phyloP scores from a whole-genome alignment of 2,329 filamentous ascomycete species.

The Kalaharituber pfeilii region DNA sequence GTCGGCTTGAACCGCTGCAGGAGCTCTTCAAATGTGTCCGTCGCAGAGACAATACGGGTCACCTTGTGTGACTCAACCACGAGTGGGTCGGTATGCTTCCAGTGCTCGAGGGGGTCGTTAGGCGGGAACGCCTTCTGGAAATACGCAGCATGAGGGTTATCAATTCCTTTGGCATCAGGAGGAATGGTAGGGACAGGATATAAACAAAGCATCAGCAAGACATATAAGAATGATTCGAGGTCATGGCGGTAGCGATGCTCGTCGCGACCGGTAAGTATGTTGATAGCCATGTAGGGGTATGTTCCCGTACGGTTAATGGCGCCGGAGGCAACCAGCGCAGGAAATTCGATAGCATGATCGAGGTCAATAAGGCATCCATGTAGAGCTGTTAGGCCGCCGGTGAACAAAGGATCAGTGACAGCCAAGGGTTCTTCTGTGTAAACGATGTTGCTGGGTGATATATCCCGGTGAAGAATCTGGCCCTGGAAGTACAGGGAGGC shows the following conservation, averaged over 20 bases:
- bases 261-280: neutral
- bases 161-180: too few species aligned
- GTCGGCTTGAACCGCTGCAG: neutral
- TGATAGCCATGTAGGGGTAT: neutral
- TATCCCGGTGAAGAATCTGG: neutral
- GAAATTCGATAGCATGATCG: neutral
- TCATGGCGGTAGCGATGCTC: neutral
- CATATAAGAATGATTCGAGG: slow-evolving; percentile 3
- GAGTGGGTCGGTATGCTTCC: neutral
- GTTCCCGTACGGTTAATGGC: neutral
- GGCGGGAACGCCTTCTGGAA: too few species aligned
- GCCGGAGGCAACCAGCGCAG: neutral
- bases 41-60: neutral
- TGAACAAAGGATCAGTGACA: neutral
- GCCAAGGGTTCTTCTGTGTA: neutral
- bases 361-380: neutral
- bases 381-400: neutral
- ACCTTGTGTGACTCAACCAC: neutral
- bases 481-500: neutral
- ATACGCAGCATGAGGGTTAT: too few species aligned
- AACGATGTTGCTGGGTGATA: neutral
- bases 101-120: neutral
- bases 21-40: neutral
- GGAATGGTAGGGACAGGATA: too few species aligned
- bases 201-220: neutral